A percentile compares a stretch with the other conserved stretches of the same genome.
phyloP scores from a whole-genome alignment of 768 basidiomycete species.

The Rubroboletus pulcherrimus region DNA sequence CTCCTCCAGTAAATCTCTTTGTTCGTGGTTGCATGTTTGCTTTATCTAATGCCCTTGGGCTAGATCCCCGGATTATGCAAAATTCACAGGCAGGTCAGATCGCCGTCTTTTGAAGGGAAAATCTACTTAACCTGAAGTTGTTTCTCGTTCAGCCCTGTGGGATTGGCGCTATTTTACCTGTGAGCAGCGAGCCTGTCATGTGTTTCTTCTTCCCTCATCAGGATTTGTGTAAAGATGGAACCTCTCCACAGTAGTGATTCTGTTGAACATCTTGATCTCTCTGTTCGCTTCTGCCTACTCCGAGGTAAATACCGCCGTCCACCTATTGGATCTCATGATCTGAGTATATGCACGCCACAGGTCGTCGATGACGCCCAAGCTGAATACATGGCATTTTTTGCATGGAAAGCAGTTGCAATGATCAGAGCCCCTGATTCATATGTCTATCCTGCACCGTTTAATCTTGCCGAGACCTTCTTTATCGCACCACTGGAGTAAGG shows the following conservation, averaged over 20 bases:
- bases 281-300: slow-evolving; percentile 90
- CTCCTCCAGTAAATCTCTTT: slow-evolving; percentile 59
- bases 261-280: slow-evolving; percentile 94
- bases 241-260: slow-evolving; percentile 73
- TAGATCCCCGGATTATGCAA: slow-evolving; percentile 66
- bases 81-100: slow-evolving; percentile 46
- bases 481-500: slow-evolving; percentile 85
- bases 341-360: slow-evolving; percentile 35
- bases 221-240: slow-evolving; percentile 57
- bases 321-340: background rate
- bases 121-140: background rate
- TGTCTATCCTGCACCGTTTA: slow-evolving; percentile 90
- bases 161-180: slow-evolving; percentile 77
- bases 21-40: background rate
- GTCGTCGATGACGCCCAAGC: slow-evolving; percentile 83
- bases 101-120: background rate
- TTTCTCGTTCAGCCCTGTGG: slow-evolving; percentile 40
- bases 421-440: slow-evolving; percentile 79
- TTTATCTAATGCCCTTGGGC: background rate
- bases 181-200: slow-evolving; percentile 34
- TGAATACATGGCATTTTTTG: slow-evolving; percentile 88
- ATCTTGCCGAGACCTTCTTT: slow-evolving; percentile 75
- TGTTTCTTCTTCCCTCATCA: background rate
- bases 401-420: slow-evolving; percentile 80
- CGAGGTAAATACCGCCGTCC: slow-evolving; percentile 51